Evolutionary conservation across 179 eudicot species (phyloP).

Genomic region (Beta macrorhiza): DNA sequence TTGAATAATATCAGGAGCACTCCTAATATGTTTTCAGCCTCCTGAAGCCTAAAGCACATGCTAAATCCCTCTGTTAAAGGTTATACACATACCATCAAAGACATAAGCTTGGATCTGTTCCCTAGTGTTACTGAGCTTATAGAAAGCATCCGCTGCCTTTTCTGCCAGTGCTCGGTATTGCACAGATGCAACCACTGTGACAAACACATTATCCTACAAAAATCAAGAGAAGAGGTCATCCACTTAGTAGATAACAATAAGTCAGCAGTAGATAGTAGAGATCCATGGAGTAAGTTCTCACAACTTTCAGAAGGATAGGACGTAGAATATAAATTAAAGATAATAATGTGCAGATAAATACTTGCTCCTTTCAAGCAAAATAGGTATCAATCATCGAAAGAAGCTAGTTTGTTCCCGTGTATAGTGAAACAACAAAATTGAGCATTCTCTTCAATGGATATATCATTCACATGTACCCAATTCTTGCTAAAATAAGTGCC

Average conservation of each 20-base stretch:
- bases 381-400: too few relatives aligned
- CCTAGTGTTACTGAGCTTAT: conserved; percentile 45
- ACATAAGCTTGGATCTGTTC: conserved; percentile 57
- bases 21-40: not conserved
- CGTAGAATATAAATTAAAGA: not conserved
- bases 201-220: conserved; percentile 53
- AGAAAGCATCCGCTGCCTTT: conserved; percentile 45
- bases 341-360: not conserved
- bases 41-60: not conserved
- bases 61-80: not conserved
- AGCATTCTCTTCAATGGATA: not conserved
- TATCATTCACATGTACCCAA: not conserved
- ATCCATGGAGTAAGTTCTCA: not conserved
- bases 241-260: conserved; percentile 7
- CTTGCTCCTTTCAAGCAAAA: too few relatives aligned
- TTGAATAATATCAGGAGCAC: not conserved
- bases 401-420: not conserved
- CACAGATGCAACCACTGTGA: conserved; percentile 50
- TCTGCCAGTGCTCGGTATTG: conserved; percentile 48
- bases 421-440: too few relatives aligned
- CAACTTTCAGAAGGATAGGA: not conserved
- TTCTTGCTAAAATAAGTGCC: not conserved
- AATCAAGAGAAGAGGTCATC: conserved; percentile 15
- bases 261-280: not conserved
- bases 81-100: conserved; percentile 44